phyloP scores from a whole-genome alignment of 306 rosid genomes.

The Cicer judaicum region DNA sequence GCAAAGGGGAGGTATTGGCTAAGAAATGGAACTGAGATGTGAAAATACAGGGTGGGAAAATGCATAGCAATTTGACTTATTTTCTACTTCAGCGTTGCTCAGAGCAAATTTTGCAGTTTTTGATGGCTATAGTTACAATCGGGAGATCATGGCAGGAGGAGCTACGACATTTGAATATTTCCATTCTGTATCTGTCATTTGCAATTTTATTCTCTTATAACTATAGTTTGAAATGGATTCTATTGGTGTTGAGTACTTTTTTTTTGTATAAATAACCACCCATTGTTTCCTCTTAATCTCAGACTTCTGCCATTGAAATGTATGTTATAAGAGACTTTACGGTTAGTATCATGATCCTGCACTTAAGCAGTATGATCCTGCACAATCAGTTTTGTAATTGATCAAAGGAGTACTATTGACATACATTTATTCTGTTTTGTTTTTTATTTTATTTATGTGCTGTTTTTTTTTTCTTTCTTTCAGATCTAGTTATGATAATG shows the following conservation, averaged over 20 bases:
- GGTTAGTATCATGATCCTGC: slow-evolving; percentile 25
- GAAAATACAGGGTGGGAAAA: slow-evolving; percentile 22
- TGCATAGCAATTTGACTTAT: slow-evolving; percentile 11
- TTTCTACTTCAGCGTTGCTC: slow-evolving; percentile 38
- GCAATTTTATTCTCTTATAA: slow-evolving; percentile 28
- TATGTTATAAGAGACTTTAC: slow-evolving; percentile 10
- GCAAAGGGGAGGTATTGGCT: slow-evolving; percentile 94
- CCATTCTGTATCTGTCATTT: slow-evolving; percentile 27
- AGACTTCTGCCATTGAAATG: slow-evolving; percentile 18
- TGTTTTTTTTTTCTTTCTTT: neutral
- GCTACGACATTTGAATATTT: slow-evolving; percentile 31
- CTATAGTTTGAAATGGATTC: slow-evolving; percentile 43
- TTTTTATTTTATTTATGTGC: neutral
- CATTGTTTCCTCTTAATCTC: neutral
- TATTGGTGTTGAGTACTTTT: slow-evolving; percentile 26
- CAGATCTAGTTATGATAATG: neutral
- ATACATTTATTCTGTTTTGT: neutral
- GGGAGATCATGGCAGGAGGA: slow-evolving; percentile 44
- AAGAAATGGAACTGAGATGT: slow-evolving; percentile 69
- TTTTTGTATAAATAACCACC: slow-evolving; percentile 35
- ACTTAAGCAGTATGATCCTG: slow-evolving; percentile 33
- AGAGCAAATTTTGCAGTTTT: slow-evolving; percentile 50
- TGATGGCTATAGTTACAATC: slow-evolving; percentile 37
- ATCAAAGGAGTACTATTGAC: slow-evolving; percentile 6
- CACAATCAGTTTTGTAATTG: slow-evolving; percentile 40